Percentiles rank a stretch among this genome's conserved stretches.
Conservation (phyloP, 768 basidiomycete species). For the Termitomyces sp. region DNA sequence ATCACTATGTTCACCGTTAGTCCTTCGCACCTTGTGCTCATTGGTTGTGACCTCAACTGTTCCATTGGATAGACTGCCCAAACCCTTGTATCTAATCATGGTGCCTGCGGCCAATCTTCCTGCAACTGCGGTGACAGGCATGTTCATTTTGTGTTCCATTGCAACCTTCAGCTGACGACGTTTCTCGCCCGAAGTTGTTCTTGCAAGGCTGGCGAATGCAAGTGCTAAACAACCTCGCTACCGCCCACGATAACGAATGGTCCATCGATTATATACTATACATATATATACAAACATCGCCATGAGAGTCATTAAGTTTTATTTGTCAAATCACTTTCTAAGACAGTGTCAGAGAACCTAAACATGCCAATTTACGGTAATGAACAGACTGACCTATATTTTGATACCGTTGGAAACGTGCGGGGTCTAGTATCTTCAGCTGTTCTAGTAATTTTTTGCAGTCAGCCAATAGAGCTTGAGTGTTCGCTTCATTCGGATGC, state of each 20-base stretch:
- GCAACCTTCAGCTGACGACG: not conserved
- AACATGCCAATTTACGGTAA: not conserved
- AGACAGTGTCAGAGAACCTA: not conserved
- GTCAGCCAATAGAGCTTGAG: slow-evolving; percentile 16
- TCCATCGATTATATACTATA: not conserved
- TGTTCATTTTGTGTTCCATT: slow-evolving; percentile 7
- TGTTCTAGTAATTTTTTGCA: slow-evolving; percentile 39
- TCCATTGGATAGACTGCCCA: slow-evolving; percentile 23
- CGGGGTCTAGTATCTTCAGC: slow-evolving; percentile 46
- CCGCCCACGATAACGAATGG: not conserved
- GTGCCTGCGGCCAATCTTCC: slow-evolving; percentile 37
- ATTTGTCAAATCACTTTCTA: not conserved
- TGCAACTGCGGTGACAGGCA: slow-evolving; percentile 52
- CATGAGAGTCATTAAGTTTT: not conserved
- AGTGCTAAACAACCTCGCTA: slow-evolving; percentile 41
- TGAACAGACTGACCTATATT: slow-evolving; percentile 45
- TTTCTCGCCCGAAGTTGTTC: slow-evolving; percentile 34
- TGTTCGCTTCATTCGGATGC: slow-evolving; percentile 20
- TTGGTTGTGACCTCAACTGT: not conserved
- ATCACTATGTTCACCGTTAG: slow-evolving; percentile 35
- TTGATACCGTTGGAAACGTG: slow-evolving; percentile 60
- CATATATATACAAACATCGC: not conserved
- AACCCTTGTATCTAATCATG: slow-evolving; percentile 32
- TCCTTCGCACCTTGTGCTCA: slow-evolving; percentile 3
- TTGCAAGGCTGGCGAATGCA: slow-evolving; percentile 61